Evolutionary conservation across 1,284 basidiomycete genomes (phyloP), one percentile per base, ranked within the genome.

Genomic region (Fistulina hepatica): DNA sequence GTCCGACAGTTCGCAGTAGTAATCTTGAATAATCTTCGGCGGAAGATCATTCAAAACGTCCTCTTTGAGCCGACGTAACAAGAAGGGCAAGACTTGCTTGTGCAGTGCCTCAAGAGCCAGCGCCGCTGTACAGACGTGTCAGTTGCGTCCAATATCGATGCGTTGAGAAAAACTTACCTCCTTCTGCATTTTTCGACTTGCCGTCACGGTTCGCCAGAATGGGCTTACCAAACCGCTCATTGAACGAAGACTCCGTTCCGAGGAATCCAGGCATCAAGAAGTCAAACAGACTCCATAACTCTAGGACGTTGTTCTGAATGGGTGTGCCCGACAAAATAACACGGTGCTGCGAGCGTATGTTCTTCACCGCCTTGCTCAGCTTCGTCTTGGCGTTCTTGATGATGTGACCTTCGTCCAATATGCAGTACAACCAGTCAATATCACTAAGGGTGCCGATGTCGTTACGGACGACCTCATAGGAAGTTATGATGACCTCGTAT

Each of bases 381-480:
- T 98, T 98, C 20, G 95, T 97, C 65, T 94, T 97, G 17, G 90
- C 81, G 52, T 97, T 97, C 69, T 97, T 97, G 65, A 99, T 98
- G 48, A 97, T 78, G 58, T 99, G 95, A 0, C 95, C 95, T 63
- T 99, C 95, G 56, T 99, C 95, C 33, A 99, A 73, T 32, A 98
- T 84, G 61, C 93, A 97, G 59, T 97, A 99, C 36, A 95, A 72
- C 90, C 91, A 99, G 49, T 81, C 74, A 44, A 85, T 58, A 36
- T 71, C 69, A 48, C 81, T 71, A 6, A 98, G 67, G 41, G 71
- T 78, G 13, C 72, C 61, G 41, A 97, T 86, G 57, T 99, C 95
- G 60, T 97, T 97, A 32, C 95, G 81, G 21, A 97, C 88, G 10
- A 93, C 85, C 57, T 99, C 95, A 60, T 98, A 99, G 0, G 94